Conservation (phyloP, 2,329 filamentous ascomycete species). For the Aspergillus carbonarius region DNA sequence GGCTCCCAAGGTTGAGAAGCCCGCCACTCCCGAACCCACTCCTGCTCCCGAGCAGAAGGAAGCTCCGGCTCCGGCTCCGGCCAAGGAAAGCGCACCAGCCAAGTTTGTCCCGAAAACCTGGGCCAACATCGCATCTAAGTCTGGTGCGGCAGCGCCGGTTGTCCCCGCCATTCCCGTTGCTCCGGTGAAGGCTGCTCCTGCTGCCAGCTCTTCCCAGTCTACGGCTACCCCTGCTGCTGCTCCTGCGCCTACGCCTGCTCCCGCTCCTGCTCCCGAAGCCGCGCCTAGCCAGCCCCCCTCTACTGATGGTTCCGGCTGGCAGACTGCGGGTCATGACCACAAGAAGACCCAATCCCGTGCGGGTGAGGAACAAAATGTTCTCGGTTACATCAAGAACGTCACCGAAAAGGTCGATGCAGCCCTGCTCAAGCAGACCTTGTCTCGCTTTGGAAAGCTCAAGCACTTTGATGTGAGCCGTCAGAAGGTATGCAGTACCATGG, state of each 20-base stretch:
- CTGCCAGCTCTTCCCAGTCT: constrained; percentile 34
- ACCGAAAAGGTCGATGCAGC: constrained; percentile 79
- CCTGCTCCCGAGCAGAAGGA: constrained; percentile 51
- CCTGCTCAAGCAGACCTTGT: constrained; percentile 68
- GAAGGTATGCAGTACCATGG: constrained; percentile 63
- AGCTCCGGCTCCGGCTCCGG: constrained; percentile 45
- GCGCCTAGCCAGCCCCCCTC: constrained; percentile 79
- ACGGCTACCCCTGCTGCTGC: constrained; percentile 39
- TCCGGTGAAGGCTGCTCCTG: constrained; percentile 35
- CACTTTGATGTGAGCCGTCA: constrained; percentile 65
- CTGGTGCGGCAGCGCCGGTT: constrained; percentile 40
- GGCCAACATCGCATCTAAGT: constrained; percentile 59
- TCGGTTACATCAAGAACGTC: constrained; percentile 95
- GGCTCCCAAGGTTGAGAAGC: constrained; percentile 58
- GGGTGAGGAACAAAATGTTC: constrained; percentile 69
- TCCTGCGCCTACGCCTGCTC: constrained; percentile 30
- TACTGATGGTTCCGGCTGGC: constrained; percentile 71
- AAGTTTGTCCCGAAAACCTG: constrained; percentile 63
- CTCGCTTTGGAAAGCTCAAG: constrained; percentile 64
- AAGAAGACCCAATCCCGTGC: constrained; percentile 77
- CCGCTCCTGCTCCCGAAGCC: constrained; percentile 50
- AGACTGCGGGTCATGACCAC: constrained; percentile 75
- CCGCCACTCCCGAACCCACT: constrained; percentile 61
- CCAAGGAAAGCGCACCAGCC: constrained; percentile 50
- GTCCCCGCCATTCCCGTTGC: constrained; percentile 36